A percentile compares a stretch with the other conserved stretches of the same genome.
These are phyloP conservation scores for Daldinia vernicosa DNA, from an alignment of 495 filamentous ascomycete species.

Conservation along the genomic window DNA sequence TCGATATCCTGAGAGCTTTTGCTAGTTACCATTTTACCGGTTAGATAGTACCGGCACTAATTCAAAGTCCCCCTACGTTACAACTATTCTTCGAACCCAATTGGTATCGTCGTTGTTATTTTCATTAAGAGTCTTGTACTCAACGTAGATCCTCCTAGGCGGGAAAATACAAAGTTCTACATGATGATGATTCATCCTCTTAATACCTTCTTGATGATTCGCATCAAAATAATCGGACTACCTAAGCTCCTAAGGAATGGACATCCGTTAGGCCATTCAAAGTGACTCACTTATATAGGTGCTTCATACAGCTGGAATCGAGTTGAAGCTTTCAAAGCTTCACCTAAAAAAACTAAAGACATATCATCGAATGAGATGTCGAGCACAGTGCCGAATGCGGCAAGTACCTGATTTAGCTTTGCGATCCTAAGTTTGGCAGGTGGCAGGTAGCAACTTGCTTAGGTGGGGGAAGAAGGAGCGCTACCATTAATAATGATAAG, in stretches of 20 bases:
- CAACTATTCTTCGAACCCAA: background rate
- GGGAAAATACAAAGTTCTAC: background rate
- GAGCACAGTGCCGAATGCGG: slow-evolving; percentile 43
- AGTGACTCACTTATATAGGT: background rate
- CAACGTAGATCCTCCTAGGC: background rate
- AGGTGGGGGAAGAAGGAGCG: slow-evolving; percentile 19
- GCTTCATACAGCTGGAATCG: background rate
- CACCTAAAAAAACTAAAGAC: background rate
- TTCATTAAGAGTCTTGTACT: background rate
- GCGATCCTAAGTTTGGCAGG: slow-evolving; percentile 26
- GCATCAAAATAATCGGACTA: background rate
- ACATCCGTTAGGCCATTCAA: background rate
- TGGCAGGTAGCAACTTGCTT: slow-evolving; percentile 28
- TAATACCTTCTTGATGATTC: background rate
- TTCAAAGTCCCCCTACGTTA: background rate
- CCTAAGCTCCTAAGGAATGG: background rate
- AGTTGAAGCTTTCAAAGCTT: background rate
- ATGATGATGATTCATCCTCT: background rate
- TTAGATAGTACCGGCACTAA: background rate
- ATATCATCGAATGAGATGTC: slow-evolving; percentile 30
- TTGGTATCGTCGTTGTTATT: background rate
- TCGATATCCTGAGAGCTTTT: background rate
- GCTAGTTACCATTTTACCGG: background rate
- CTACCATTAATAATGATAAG: slow-evolving; percentile 20
- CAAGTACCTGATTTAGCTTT: slow-evolving; percentile 37